Base-by-base conservation (phyloP, 352 stramenopile species). In the Phytophthora idaei region DNA sequence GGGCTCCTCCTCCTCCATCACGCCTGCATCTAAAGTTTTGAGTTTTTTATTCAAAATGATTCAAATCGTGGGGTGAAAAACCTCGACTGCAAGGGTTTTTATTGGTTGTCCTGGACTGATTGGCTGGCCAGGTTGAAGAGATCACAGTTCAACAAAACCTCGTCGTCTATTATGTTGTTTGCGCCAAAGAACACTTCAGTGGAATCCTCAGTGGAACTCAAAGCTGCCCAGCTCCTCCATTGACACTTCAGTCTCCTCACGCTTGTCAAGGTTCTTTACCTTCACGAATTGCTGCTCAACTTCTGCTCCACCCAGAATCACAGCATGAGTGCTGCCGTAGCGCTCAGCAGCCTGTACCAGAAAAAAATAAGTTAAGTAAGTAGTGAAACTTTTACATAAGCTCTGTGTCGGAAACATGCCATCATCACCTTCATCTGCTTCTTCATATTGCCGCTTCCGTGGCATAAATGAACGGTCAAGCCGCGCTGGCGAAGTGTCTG, bases 341-440 rank as follows among this genome's bases (percentile, higher is more conserved):
- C 83, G 81, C 52, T 94, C 86, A 9, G 89, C 89, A 68, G 81
- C 74, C 83, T 92, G 47, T 3, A 46, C 29, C 12, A 64, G 10
- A 10, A 64, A 28, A 15, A 27, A 37, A 59, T 5, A 45, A n/a
- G 5, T 27, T 41, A 41, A 52, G 25, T 58, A 21, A 21, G 21
- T 34, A 64, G 21, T 0, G 57, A 21, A 15, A 34, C 54, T 7
- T 42, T 44, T 50, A 4, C 55, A n/a, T 14, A 39, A 9, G 46
- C 25, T 6, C 25, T 6, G 17, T 11, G 25, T 37, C 25, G n/a
- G 5, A 57, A 61, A 14, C 17, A 6, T 42, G 31, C 58, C 15
- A 57, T 8, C 17, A 44, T 58, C 39, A 90, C 80, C 81, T 96
- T 96, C 86, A 96, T 93, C 47, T 94, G 83, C 65, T 96, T 96